Base-by-base conservation (phyloP, 164 flowering plant species). In the Dillenia turbinata region DNA sequence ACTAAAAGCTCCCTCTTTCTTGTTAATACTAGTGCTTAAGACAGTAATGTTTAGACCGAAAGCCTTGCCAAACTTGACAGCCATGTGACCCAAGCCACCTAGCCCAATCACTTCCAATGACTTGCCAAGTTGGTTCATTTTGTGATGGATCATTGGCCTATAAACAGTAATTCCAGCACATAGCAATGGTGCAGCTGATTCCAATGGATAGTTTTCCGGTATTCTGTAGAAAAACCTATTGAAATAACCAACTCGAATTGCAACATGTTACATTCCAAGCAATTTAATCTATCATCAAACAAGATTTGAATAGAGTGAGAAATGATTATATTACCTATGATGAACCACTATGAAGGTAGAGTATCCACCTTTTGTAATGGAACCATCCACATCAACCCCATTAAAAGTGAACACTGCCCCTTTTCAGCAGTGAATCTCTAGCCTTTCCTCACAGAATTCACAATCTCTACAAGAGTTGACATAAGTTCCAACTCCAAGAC, bases 101-200 rank as follows among this genome's bases (percentile, higher is more conserved):
- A 86, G 83, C 46, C 95, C 95, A 60, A 88, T 67, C 62, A 89
- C 90, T 26, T 87, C 96, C 0, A 89, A 79, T 63, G 86, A 80
- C 75, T 85, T 89, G 54, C 96, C 92, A 45, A 90, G 85, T 66
- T 86, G 92, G 67, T 89, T 83, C 90, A 89, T 89, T 55, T 83
- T 75, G 56, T 86, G 87, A 70, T 78, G 84, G 75, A 81, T 76
- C 90, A 89, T 89, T 33, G 92, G 96, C 17, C 84, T 8, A 63
- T 81, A 89, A 13, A 89, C 89, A 62, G 96, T 89, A 53, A 86
- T 80, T 60, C 96, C 96, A 61, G 96, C 96, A 78, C 96, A 89
- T 19, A 89, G 75, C 70, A 89, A 73, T 19, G 92, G 96, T 44
- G 92, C 92, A 24, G 92, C 96, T 16, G 69, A 73, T 50, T 78